These are phyloP conservation scores for Stemphylium lycopersici DNA, from an alignment of 2,329 filamentous ascomycete species.

Conservation along the genomic window DNA sequence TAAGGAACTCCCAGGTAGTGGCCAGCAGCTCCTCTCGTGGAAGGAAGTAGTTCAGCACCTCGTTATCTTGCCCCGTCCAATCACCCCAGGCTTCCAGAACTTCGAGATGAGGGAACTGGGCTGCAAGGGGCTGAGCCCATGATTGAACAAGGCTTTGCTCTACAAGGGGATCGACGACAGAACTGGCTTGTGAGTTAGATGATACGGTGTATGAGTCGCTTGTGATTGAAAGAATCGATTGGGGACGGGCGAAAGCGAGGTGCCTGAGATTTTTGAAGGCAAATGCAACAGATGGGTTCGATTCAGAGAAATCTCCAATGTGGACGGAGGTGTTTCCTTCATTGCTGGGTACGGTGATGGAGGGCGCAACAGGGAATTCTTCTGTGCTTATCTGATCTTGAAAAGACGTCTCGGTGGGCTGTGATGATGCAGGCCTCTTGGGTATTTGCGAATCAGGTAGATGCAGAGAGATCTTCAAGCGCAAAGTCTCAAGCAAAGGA, in stretches of 20 bases:
- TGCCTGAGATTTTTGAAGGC: conserved; percentile 35
- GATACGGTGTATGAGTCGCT: conserved; percentile 23
- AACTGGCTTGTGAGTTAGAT: conserved; percentile 13
- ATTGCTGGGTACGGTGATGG: conserved; percentile 7
- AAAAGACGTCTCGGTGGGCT: not conserved
- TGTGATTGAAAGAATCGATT: conserved; percentile 30
- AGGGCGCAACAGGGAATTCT: not conserved
- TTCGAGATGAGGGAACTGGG: conserved; percentile 38
- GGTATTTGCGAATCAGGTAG: conserved; percentile 20
- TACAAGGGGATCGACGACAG: conserved; percentile 23
- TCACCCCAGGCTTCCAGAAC: conserved; percentile 45
- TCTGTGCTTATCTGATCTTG: not conserved
- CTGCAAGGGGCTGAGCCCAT: conserved; percentile 35
- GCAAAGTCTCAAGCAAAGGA: conserved; percentile 31
- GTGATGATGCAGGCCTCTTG: not conserved
- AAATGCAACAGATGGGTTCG: conserved; percentile 5
- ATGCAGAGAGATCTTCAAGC: conserved; percentile 34
- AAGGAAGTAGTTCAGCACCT: conserved; percentile 40
- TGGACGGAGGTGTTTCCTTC: not conserved
- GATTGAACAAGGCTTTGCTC: conserved; percentile 36
- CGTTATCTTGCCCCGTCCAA: conserved; percentile 35
- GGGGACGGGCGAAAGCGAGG: conserved; percentile 38
- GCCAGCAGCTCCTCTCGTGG: conserved; percentile 38
- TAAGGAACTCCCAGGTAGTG: conserved; percentile 43
- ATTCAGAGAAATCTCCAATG: not conserved